Evolutionary conservation across 495 filamentous ascomycete genomes (phyloP).

Genomic region (Darksidea phi): DNA sequence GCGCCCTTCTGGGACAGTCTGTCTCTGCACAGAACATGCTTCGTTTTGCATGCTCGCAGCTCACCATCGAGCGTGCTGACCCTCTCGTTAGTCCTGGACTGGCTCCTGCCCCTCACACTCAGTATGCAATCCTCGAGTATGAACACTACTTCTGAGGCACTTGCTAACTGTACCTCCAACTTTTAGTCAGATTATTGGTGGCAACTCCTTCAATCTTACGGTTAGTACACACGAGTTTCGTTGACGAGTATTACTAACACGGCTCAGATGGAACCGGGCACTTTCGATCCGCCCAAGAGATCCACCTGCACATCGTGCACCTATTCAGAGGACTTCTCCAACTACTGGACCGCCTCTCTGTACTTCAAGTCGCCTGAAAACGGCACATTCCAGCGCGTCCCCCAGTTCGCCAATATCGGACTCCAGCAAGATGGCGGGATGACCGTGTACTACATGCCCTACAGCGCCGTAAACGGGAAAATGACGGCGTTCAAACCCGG

Average conservation of each 20-base stretch:
- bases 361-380: constrained; percentile 52
- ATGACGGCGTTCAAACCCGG: constrained; percentile 50
- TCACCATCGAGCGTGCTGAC: constrained; percentile 49
- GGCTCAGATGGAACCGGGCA: constrained; percentile 26
- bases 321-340: constrained; percentile 33
- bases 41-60: constrained; percentile 50
- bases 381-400: constrained; percentile 51
- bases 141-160: too few relatives aligned
- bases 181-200: constrained; percentile 32
- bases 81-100: constrained; percentile 41
- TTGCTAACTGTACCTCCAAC: too few relatives aligned
- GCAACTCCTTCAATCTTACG: constrained; percentile 32
- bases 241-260: constrained; percentile 10
- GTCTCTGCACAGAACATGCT: constrained; percentile 39
- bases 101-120: constrained; percentile 33
- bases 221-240: not conserved
- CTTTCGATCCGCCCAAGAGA: constrained; percentile 13
- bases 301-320: constrained; percentile 35
- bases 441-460: constrained; percentile 56
- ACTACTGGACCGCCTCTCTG: constrained; percentile 56
- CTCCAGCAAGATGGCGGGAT: constrained; percentile 51
- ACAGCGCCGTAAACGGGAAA: constrained; percentile 44
- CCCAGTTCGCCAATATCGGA: constrained; percentile 51
- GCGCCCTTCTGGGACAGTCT: constrained; percentile 25
- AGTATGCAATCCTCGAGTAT: not conserved